These are phyloP conservation scores for Chaetomium tenue DNA, from an alignment of 495 filamentous ascomycete genomes.

Conservation along the genomic window DNA sequence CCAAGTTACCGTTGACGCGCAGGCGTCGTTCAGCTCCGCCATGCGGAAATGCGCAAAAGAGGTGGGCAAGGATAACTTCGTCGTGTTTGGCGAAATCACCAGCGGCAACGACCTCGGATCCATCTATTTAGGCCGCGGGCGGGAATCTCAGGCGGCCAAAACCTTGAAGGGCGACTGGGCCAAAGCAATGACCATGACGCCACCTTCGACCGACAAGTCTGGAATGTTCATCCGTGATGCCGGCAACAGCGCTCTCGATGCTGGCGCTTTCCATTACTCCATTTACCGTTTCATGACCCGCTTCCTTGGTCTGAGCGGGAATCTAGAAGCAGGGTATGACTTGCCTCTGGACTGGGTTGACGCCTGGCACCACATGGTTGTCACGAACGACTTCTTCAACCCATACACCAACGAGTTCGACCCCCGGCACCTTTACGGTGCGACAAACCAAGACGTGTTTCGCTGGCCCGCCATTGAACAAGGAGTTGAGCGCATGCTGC, in stretches of 20 bases:
- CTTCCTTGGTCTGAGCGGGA: conserved; percentile 65
- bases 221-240: conserved; percentile 56
- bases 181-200: conserved; percentile 26
- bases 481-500: conserved; percentile 60
- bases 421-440: conserved; percentile 68
- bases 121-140: conserved; percentile 65
- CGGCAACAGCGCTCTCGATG: conserved; percentile 61
- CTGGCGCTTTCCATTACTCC: conserved; percentile 68
- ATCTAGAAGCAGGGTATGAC: conserved; percentile 60
- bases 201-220: conserved; percentile 28
- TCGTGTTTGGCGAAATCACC: conserved; percentile 64
- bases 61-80: conserved; percentile 62
- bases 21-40: conserved; percentile 54
- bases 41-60: conserved; percentile 57
- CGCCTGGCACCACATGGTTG: conserved; percentile 59
- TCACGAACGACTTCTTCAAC: conserved; percentile 65
- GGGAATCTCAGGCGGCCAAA: conserved; percentile 47
- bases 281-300: conserved; percentile 66
- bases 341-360: conserved; percentile 60
- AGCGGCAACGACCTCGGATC: conserved; percentile 62
- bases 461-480: conserved; percentile 67
- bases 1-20: conserved; percentile 63
- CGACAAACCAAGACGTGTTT: conserved; percentile 73
- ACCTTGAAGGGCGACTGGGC: conserved; percentile 35
- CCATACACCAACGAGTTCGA: conserved; percentile 66